phyloP scores from a whole-genome alignment of 2,329 filamentous ascomycete species.

The Camptophora hylomeconis region DNA sequence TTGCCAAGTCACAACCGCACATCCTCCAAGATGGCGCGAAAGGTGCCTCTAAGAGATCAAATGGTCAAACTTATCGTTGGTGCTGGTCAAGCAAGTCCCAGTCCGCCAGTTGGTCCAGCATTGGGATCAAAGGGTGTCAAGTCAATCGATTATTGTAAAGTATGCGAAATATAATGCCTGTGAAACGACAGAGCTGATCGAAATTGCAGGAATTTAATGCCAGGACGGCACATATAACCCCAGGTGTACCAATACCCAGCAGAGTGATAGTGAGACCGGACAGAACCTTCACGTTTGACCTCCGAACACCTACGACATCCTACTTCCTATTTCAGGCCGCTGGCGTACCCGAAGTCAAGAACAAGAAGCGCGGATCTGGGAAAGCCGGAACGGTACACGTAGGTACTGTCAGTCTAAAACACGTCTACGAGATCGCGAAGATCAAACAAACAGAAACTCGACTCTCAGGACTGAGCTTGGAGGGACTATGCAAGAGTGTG shows the following conservation, averaged over 20 bases:
- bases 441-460: slow-evolving; percentile 76
- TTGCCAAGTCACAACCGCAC: background rate
- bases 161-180: slow-evolving; percentile 27
- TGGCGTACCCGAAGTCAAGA: slow-evolving; percentile 57
- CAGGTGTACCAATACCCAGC: slow-evolving; percentile 78
- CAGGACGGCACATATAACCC: slow-evolving; percentile 67
- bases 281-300: slow-evolving; percentile 81
- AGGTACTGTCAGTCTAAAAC: slow-evolving; percentile 83
- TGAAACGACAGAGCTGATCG: slow-evolving; percentile 4
- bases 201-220: slow-evolving; percentile 80
- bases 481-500: slow-evolving; percentile 60
- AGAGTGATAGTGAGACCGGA: slow-evolving; percentile 87
- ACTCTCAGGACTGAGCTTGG: slow-evolving; percentile 56
- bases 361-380: slow-evolving; percentile 60
- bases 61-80: slow-evolving; percentile 97
- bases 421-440: slow-evolving; percentile 93
- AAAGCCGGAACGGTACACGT: slow-evolving; percentile 64
- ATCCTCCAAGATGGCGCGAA: slow-evolving; percentile 35
- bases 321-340: slow-evolving; percentile 78
- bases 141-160: slow-evolving; percentile 99
- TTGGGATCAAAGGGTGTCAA: slow-evolving; percentile 96
- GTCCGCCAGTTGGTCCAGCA: slow-evolving; percentile 89
- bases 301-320: slow-evolving; percentile 89
- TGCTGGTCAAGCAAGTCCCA: slow-evolving; percentile 85
- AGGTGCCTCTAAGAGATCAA: slow-evolving; percentile 46